A percentile compares a stretch with the other conserved stretches of the same genome.
Conservation (phyloP, 805 yeast genomes). For the Starmerella scarabaei region DNA sequence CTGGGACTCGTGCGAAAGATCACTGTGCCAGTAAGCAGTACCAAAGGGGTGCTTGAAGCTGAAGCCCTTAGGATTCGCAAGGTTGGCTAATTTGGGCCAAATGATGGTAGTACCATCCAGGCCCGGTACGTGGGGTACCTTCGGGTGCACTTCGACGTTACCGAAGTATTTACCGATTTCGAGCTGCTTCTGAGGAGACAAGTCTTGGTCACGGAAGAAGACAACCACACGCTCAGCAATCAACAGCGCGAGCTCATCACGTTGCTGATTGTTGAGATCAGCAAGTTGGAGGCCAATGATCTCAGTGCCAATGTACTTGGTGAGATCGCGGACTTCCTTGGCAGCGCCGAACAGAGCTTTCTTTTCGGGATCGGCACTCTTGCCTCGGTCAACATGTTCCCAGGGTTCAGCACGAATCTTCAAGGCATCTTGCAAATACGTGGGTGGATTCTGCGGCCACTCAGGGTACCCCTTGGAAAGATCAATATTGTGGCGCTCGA, state of each 20-base stretch:
- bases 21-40: slow-evolving; percentile 49
- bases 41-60: slow-evolving; percentile 23
- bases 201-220: slow-evolving; percentile 38
- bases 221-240: slow-evolving; percentile 41
- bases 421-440: slow-evolving; percentile 32
- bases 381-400: slow-evolving; percentile 31
- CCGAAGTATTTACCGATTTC: slow-evolving; percentile 38
- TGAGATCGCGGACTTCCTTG: slow-evolving; percentile 32
- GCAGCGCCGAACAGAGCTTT: slow-evolving; percentile 34
- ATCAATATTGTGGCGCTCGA: slow-evolving; percentile 30
- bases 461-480: slow-evolving; percentile 32
- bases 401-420: slow-evolving; percentile 26
- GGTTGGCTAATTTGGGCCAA: slow-evolving; percentile 37
- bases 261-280: slow-evolving; percentile 33
- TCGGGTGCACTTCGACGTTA: slow-evolving; percentile 32
- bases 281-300: slow-evolving; percentile 36
- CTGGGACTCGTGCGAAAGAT: slow-evolving; percentile 61
- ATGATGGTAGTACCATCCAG: slow-evolving; percentile 33
- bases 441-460: slow-evolving; percentile 30
- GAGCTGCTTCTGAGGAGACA: slow-evolving; percentile 32
- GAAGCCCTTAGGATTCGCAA: slow-evolving; percentile 29
- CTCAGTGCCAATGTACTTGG: slow-evolving; percentile 40
- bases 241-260: slow-evolving; percentile 37
- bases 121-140: slow-evolving; percentile 26
- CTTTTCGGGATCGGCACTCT: slow-evolving; percentile 32